Evolutionary conservation across 768 basidiomycete genomes (phyloP).

Genomic region (Phanerochaete carnosa): DNA sequence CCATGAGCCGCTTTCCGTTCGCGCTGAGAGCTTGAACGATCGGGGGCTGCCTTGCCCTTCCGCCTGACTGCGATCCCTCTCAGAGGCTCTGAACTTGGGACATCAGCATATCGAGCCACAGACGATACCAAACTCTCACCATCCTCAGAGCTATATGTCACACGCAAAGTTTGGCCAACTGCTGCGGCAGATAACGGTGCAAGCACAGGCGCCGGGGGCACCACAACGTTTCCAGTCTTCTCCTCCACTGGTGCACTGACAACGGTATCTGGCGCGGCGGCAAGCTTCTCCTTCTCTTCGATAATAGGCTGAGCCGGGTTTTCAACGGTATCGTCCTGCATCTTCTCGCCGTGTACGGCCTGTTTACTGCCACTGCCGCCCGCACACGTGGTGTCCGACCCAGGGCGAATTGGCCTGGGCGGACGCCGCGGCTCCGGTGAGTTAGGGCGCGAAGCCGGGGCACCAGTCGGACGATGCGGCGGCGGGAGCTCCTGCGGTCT

Average conservation of each 20-base stretch:
- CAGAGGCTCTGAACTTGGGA: neutral
- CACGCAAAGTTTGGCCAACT: neutral
- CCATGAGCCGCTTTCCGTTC: no score
- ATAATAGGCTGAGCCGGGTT: no score
- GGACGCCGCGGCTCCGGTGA: neutral
- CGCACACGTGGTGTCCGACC: neutral
- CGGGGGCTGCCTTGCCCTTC: neutral
- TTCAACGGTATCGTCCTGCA: no score
- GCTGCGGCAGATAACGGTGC: no score
- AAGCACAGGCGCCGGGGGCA: no score
- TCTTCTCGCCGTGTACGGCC: neutral
- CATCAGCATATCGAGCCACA: neutral
- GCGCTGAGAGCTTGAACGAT: no score
- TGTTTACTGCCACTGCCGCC: neutral
- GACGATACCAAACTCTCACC: neutral
- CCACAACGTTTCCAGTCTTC: no score
- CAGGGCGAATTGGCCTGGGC: neutral
- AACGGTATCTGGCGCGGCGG: no score
- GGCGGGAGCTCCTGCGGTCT: neutral
- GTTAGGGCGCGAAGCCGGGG: neutral
- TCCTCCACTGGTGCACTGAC: no score
- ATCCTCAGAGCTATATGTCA: conserved; percentile 1
- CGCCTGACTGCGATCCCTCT: neutral
- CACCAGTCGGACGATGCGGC: neutral
- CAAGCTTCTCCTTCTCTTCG: no score